Evolutionary conservation across 164 flowering plant genomes (phyloP), one percentile per base, ranked within the genome.

Genomic region (Kalanchoe fedtschenkoi): DNA sequence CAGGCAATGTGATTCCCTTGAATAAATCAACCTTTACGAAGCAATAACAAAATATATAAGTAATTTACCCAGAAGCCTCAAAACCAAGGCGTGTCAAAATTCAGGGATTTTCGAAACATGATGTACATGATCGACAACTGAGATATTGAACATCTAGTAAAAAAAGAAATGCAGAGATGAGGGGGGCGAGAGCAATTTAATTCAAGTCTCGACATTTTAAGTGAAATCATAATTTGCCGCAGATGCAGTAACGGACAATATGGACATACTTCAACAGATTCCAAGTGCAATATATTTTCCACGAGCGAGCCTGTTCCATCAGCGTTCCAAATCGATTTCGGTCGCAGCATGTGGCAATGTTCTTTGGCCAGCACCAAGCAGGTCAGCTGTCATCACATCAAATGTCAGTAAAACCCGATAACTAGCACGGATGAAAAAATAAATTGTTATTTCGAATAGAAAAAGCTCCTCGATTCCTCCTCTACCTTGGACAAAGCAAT

Each of bases 321-420:
- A 11, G 91, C 80, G 64, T 69, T 81, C 97, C 96, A 90, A 17
- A 93, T 87, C 68, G 99, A 87, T 73, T 80, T 87, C 62, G 97
- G 72, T 68, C 78, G 77, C 62, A 93, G 76, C 71, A 90, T 69
- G 62, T 68, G 8, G 47, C 70, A 66, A 54, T 85, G 69, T 61
- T 75, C 79, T 68, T 68, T 76, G 44, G 87, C 81, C 57, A 93
- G 73, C 75, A 89, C 77, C 67, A 93, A 80, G 81, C 99, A 93
- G 63, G 82, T 85, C 55, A 93, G 77, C 99, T 93, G 96, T 64
- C 72, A 80, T 61, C 68, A 77, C 11, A 70, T 24, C 58, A 38
- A 16, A 46, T 39, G 65, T 62, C 37, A 70, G 70, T 60, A 66
- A 28, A n/a, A n/a, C n/a, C 28, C 38, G 15, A 32, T 22, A 58